Conservation (phyloP, 257 asterid species). For the Ballota nigra region DNA sequence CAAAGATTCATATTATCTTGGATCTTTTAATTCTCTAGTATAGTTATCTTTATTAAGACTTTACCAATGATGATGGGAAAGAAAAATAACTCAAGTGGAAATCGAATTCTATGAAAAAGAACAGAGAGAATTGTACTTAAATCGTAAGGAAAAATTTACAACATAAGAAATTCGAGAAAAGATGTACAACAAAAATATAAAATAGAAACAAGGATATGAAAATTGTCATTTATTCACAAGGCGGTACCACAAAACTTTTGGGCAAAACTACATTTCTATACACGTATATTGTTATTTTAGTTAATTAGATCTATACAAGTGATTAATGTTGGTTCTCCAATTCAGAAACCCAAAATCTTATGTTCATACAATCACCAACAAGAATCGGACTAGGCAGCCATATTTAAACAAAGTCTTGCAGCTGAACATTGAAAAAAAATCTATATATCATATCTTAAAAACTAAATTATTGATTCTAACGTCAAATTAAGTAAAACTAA, state of each 20-base stretch:
- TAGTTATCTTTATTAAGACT: too few species aligned
- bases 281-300: neutral
- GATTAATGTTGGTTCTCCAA: neutral
- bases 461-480: neutral
- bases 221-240: neutral
- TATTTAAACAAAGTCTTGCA: neutral
- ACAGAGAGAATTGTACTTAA: neutral
- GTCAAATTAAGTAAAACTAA: too few species aligned
- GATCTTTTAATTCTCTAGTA: neutral
- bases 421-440: too few species aligned
- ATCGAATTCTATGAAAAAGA: neutral
- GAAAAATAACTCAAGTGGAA: neutral
- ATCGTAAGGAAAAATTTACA: neutral
- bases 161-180: neutral
- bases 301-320: constrained; percentile 5
- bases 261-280: neutral
- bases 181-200: neutral
- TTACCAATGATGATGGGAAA: too few species aligned
- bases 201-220: neutral
- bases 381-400: neutral
- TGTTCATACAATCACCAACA: neutral
- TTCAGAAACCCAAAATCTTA: neutral
- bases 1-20: neutral
- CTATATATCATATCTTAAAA: neutral
- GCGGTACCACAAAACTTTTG: neutral